These are phyloP conservation scores for Epichloe festucae DNA, from an alignment of 2,329 filamentous ascomycete genomes.

Conservation along the genomic window DNA sequence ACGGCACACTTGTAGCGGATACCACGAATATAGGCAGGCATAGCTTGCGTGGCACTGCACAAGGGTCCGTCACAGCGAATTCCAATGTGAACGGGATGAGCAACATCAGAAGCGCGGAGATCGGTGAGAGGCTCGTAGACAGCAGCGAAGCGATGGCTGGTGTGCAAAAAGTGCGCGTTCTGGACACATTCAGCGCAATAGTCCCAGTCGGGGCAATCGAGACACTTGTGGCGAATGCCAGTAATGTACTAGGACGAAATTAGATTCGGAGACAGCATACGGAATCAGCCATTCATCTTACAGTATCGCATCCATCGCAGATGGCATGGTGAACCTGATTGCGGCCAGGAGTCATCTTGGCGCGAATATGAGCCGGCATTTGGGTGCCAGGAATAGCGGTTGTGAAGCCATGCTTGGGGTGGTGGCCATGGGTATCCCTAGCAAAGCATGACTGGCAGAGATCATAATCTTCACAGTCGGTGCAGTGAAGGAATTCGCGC, in stretches of 20 bases:
- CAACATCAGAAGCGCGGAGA: conserved; percentile 8
- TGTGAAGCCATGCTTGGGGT: conserved; percentile 72
- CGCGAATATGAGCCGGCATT: conserved; percentile 47
- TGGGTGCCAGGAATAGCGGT: conserved; percentile 51
- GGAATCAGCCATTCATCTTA: conserved; percentile 15
- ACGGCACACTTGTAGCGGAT: conserved; percentile 94
- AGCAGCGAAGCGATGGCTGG: conserved; percentile 75
- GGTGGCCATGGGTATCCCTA: conserved; percentile 70
- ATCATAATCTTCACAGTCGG: conserved; percentile 77
- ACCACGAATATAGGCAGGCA: conserved; percentile 64
- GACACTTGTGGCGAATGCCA: conserved; percentile 90
- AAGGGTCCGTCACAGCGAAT: conserved; percentile 93
- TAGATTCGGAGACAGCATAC: background rate
- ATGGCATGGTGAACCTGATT: conserved; percentile 75
- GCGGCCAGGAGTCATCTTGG: conserved; percentile 65
- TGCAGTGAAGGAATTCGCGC: conserved; percentile 73
- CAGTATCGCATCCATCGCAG: conserved; percentile 79
- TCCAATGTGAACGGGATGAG: conserved; percentile 52
- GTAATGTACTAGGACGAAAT: conserved; percentile 44
- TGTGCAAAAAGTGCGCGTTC: conserved; percentile 56
- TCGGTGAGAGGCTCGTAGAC: conserved; percentile 59
- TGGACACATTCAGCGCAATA: conserved; percentile 70
- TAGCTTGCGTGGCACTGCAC: conserved; percentile 47
- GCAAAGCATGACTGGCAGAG: conserved; percentile 75
- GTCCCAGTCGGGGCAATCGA: conserved; percentile 95